Conservation (phyloP, 139 green algal genomes). For the Haematococcus sp. region DNA sequence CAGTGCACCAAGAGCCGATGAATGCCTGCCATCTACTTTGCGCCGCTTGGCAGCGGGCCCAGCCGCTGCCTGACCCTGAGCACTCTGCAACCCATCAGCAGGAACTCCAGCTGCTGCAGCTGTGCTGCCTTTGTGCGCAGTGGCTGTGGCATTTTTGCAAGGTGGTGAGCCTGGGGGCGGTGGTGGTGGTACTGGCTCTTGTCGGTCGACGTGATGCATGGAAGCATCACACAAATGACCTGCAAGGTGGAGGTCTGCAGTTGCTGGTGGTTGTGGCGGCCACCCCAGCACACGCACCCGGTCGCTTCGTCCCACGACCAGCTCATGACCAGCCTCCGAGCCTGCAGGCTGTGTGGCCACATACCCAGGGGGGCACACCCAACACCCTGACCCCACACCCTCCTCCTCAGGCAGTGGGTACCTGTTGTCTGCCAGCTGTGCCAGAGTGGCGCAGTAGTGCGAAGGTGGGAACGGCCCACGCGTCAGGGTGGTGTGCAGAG, state of each 20-base stretch:
- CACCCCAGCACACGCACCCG: background rate
- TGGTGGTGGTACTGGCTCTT: background rate
- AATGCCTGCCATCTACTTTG: background rate
- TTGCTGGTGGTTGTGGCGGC: background rate
- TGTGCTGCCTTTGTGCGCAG: too few relatives aligned
- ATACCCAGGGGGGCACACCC: constrained; percentile 34
- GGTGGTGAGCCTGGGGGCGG: too few relatives aligned
- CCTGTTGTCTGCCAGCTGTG: constrained; percentile 47
- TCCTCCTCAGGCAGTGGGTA: constrained; percentile 52
- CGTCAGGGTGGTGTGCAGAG: background rate
- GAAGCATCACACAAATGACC: too few relatives aligned
- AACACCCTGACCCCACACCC: constrained; percentile 6
- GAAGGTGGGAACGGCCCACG: constrained; percentile 47
- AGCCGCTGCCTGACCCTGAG: too few relatives aligned
- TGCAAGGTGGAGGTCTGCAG: too few relatives aligned
- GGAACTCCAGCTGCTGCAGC: too few relatives aligned
- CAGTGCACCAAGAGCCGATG: background rate
- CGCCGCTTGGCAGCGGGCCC: background rate
- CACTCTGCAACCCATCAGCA: too few relatives aligned
- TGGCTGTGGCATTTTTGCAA: too few relatives aligned
- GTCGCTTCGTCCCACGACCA: background rate
- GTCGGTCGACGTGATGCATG: too few relatives aligned
- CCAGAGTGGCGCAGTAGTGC: constrained; percentile 47
- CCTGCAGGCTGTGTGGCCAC: constrained; percentile 21
- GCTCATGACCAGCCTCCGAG: background rate